Conservation (phyloP, 306 rosid species). For the Cicer yamashitae region DNA sequence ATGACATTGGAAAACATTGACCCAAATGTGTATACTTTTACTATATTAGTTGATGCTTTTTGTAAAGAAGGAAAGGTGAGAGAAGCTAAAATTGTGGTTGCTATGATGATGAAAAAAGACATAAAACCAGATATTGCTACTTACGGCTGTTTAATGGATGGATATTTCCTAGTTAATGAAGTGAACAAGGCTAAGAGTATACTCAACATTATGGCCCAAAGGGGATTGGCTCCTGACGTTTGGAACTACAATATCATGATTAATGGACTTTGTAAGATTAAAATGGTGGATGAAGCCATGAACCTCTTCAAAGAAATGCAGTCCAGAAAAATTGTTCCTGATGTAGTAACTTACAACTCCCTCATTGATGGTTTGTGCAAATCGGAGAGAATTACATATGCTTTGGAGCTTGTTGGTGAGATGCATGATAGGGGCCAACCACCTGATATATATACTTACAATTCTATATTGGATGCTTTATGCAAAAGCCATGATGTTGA, state of each 20-base stretch:
- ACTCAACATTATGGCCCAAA: neutral
- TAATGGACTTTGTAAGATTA: neutral
- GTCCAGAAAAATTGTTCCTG: too few relatives aligned
- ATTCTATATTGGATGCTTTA: neutral
- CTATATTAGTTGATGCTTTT: neutral
- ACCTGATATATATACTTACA: neutral
- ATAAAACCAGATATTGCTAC: neutral
- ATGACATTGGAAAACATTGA: too few relatives aligned
- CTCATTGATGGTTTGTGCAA: neutral
- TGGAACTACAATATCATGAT: neutral
- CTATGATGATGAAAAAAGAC: too few relatives aligned
- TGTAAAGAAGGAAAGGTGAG: constrained; percentile 4
- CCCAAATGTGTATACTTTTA: too few relatives aligned
- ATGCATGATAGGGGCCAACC: neutral
- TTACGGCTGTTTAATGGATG: neutral
- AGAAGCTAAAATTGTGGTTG: neutral
- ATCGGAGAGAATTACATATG: neutral
- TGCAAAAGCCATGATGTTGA: neutral
- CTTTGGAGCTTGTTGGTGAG: neutral
- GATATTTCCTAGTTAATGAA: neutral
- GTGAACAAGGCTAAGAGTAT: neutral
- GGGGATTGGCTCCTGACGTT: neutral
- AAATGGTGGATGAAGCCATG: neutral
- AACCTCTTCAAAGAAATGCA: too few relatives aligned
- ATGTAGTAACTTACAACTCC: too few relatives aligned